These are phyloP conservation scores for Barnettozyma salicaria DNA, from an alignment of 805 yeast species.

Conservation along the genomic window DNA sequence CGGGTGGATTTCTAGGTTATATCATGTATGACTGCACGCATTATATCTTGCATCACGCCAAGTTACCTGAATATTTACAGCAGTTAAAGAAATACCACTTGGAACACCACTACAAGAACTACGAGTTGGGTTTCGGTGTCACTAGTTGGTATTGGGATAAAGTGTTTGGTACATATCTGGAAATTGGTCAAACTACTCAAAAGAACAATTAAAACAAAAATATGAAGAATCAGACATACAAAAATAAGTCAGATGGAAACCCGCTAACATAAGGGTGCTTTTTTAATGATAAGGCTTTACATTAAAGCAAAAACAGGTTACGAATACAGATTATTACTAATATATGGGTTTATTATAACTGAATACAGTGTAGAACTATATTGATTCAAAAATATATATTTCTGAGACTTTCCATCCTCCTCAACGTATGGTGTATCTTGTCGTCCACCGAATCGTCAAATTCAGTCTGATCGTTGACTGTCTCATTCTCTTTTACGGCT, in stretches of 20 bases:
- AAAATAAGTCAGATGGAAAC: neutral
- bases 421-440: constrained; percentile 6
- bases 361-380: no score
- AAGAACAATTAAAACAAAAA: constrained; percentile 8
- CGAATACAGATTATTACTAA: neutral
- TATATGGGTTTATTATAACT: no score
- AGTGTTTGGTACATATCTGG: constrained; percentile 78
- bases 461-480: no score
- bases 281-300: no score
- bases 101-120: constrained; percentile 97
- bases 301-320: no score
- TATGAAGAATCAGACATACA: neutral
- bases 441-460: constrained; percentile 2
- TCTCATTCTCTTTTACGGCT: no score
- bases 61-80: constrained; percentile 71
- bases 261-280: neutral
- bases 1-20: constrained; percentile 95
- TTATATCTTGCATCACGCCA: constrained; percentile 85
- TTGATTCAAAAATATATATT: constrained; percentile 11
- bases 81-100: constrained; percentile 83
- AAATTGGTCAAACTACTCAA: constrained; percentile 25
- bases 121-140: constrained; percentile 95
- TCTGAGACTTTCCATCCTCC: constrained; percentile 13
- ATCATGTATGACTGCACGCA: constrained; percentile 90
- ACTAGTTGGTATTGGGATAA: constrained; percentile 91